A percentile compares a stretch with the other conserved stretches of the same genome.
Evolutionary conservation across 2,329 filamentous ascomycete species (phyloP).

Genomic region (Penicillium sclerotigenum): DNA sequence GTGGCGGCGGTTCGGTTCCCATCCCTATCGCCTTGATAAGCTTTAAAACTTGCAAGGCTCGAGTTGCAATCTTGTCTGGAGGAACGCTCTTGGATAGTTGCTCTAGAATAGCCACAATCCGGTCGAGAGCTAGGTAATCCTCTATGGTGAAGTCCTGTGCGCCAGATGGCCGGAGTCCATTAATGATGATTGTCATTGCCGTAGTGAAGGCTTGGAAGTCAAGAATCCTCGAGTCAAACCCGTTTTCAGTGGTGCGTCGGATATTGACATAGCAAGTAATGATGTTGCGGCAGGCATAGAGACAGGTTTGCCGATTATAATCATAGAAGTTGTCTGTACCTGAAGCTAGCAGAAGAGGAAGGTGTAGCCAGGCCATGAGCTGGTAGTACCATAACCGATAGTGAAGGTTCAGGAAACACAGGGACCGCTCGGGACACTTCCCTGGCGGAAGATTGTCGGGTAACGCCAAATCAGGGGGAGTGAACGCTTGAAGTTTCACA

Average conservation of each 20-base stretch:
- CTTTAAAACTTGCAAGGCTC: slow-evolving; percentile 1
- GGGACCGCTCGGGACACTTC: not conserved
- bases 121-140: slow-evolving; percentile 2
- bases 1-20: not conserved
- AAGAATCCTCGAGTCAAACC: slow-evolving; percentile 8
- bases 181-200: slow-evolving; percentile 9
- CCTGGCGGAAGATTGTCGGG: not conserved
- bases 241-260: not conserved
- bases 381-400: slow-evolving; percentile 8
- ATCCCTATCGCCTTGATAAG: slow-evolving; percentile 3
- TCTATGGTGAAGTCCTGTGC: not conserved
- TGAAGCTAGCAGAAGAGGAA: slow-evolving; percentile 8
- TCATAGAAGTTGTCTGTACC: not conserved
- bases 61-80: slow-evolving; percentile 7
- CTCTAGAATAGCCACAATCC: not conserved
- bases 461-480: not conserved
- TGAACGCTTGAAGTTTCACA: not conserved
- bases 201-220: slow-evolving; percentile 16
- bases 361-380: slow-evolving; percentile 7
- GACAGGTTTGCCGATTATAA: slow-evolving; percentile 7
- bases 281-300: slow-evolving; percentile 8
- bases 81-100: not conserved
- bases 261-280: slow-evolving; percentile 9
- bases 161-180: slow-evolving; percentile 1
- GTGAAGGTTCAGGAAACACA: not conserved